Base-by-base conservation (phyloP, 2,329 filamentous ascomycete genomes). In the Colletotrichum lupini region DNA sequence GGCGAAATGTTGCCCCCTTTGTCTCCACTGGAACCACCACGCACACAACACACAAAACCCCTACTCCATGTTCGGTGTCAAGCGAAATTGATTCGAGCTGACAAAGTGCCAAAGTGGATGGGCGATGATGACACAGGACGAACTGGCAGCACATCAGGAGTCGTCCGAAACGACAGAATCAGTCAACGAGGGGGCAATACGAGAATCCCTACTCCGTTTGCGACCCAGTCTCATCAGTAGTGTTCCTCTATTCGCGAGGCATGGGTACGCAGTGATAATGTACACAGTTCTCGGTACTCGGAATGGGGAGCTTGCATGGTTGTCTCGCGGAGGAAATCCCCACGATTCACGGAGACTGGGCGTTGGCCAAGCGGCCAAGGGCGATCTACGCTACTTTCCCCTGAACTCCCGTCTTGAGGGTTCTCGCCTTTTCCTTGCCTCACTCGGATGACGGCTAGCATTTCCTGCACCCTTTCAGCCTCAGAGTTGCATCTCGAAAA, bases 31-130 rank as follows among this genome's bases (percentile, higher is more conserved):
- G 42, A n/a, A 49, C 42, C 42, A 49, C 42, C 42, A 49, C 35
- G 8, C 11, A 42, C 37, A 42, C 37, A 42, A 42, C 16, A 42
- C 16, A 6, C 35, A 42, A 42, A 12, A 7, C 9, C 30, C 32
- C 11, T 53, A 24, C 30, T 32, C 37, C 32, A 46, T 56, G 61
- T 22, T 28, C 46, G 28, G 19, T 12, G 53, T n/a, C 66, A 63
- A 68, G 66, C 66, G 58, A 68, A 46, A 68, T 68, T 68, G 58
- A 16, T 30, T 49, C 26, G 24, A 56, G 32, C 57, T 57, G 66
- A 56, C 19, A 56, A 30, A 63, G 11, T 63, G 24, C 32, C 19
- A 56, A 30, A 63, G 19, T 63, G 32, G 49, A 52, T 46, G 8
- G n/a, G 4, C n/a, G 7, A 16, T 30, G 16, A 30, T 61, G 22